Evolutionary conservation across 2,329 filamentous ascomycete genomes (phyloP), one percentile per base, ranked within the genome.

Genomic region (Scedosporium dehoogii): DNA sequence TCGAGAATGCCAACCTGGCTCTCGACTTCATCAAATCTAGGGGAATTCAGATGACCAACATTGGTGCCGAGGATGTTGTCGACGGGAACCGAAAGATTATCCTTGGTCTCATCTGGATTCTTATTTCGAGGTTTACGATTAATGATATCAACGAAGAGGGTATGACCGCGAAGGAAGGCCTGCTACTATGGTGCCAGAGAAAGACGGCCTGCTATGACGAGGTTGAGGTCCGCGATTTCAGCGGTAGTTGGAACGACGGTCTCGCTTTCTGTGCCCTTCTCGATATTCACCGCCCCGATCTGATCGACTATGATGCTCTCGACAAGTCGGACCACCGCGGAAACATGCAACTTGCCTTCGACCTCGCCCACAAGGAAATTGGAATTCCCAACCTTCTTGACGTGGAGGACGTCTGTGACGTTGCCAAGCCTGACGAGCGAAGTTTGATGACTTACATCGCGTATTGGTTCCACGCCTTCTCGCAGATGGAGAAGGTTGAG

Each of bases 391-490:
- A 93, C 70, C 81, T 99, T 72, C 83, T 99, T 64, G 94, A 99
- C 73, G 94, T 97, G 14, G 94, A 99, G 75, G 94, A 99, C 78
- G 94, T 99, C 21, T 96, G 91, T 73, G 94, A 99, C 73, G 93
- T 99, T 29, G 84, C 92, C 25, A 96, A 94, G 77, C 94, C 94
- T 25, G 94, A 99, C 73, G 94, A 99, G 76, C 88, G 91, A 69
- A 96, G 90, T 73, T 82, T 99, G 72, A 99, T 99, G 94, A 99
- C 94, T 0, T 99, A 99, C 75, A 99, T 99, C 69, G 94, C 94
- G 66, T 99, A 99, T 79, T 99, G 94, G 94, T 99, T 99, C 82
- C 94, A 99, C 73, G 94, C 94, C 69, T 99, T 99, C 74, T 97
- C 93, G 33, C 93, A 97, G 71, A 96, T 99, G 87, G 94, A 99